These are phyloP conservation scores for Populus trichocarpa DNA, from an alignment of 441 rosid genomes.

Conservation along the genomic window DNA sequence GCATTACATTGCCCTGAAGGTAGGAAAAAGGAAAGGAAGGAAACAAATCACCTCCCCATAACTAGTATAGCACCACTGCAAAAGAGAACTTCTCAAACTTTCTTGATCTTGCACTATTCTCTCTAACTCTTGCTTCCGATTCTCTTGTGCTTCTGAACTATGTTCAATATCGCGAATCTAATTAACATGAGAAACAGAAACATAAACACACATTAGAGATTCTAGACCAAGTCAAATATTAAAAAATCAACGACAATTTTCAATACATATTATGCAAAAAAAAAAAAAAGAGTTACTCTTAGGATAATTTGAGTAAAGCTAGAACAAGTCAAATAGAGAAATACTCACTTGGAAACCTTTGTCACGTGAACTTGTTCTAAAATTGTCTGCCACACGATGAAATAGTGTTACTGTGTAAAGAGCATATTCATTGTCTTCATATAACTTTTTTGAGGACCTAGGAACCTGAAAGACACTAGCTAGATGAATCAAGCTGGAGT, in stretches of 20 bases:
- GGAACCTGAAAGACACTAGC: slow-evolving; percentile 64
- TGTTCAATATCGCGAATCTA: slow-evolving; percentile 94
- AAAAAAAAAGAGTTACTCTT: neutral
- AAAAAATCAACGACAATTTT: neutral
- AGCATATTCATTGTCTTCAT: slow-evolving; percentile 97
- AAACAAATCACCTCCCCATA: slow-evolving; percentile 77
- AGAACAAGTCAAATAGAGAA: slow-evolving; percentile 7
- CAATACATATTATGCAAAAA: neutral
- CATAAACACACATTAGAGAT: slow-evolving; percentile 10
- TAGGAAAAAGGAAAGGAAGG: neutral
- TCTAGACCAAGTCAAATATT: neutral
- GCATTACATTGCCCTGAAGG: neutral
- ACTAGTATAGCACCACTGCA: slow-evolving; percentile 97
- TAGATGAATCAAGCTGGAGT: slow-evolving; percentile 17
- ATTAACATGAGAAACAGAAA: slow-evolving; percentile 21
- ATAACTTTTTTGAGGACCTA: slow-evolving; percentile 78
- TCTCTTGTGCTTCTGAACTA: slow-evolving; percentile 84
- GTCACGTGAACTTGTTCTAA: slow-evolving; percentile 68
- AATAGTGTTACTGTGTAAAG: slow-evolving; percentile 87
- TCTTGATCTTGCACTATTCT: slow-evolving; percentile 79
- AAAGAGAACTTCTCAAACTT: slow-evolving; percentile 75
- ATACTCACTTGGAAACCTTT: slow-evolving; percentile 86
- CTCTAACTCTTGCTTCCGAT: slow-evolving; percentile 80
- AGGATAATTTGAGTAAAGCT: slow-evolving; percentile 6
- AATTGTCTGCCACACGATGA: slow-evolving; percentile 85